Evolutionary conservation across 257 asterid genomes (phyloP).

Genomic region (Eustoma russellianum): DNA sequence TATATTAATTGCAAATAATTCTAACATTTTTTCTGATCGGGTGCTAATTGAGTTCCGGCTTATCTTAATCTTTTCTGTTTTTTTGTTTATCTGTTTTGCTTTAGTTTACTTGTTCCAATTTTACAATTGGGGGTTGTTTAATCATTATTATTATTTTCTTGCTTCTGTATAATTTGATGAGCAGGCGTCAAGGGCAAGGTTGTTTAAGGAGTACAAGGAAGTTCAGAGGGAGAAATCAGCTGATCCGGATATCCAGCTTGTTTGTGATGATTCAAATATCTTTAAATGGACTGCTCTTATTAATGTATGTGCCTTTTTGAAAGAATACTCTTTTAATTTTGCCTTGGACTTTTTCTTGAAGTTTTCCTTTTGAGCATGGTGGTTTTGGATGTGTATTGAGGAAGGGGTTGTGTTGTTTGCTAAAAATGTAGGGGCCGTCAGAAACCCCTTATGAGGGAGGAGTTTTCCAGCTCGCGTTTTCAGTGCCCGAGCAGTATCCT

Average conservation of each 20-base stretch:
- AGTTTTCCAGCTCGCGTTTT: conserved; percentile 89
- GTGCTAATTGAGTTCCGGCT: too few relatives aligned
- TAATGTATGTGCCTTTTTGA: conserved; percentile 32
- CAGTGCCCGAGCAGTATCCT: conserved; percentile 99
- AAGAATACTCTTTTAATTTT: too few relatives aligned
- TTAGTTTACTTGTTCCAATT: too few relatives aligned
- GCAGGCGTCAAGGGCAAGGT: conserved; percentile 97
- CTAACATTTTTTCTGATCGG: too few relatives aligned
- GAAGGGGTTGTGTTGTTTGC: background rate
- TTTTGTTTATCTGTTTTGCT: too few relatives aligned
- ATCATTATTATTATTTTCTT: too few relatives aligned
- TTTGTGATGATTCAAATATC: conserved; percentile 88
- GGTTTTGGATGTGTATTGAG: background rate
- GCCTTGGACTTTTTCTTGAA: background rate
- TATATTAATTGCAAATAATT: too few relatives aligned
- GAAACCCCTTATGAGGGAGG: conserved; percentile 99
- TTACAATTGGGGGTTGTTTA: too few relatives aligned
- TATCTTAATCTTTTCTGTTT: too few relatives aligned
- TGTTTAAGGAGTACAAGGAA: conserved; percentile 94
- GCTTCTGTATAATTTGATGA: too few relatives aligned
- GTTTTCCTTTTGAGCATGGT: background rate
- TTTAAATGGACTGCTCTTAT: conserved; percentile 97
- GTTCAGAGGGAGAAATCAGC: conserved; percentile 88
- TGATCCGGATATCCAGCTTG: conserved; percentile 94
- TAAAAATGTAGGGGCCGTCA: conserved; percentile 65